Percentiles rank a stretch among this genome's conserved stretches.
Conservation (phyloP, 257 asterid species). For the Solanum rostratum region DNA sequence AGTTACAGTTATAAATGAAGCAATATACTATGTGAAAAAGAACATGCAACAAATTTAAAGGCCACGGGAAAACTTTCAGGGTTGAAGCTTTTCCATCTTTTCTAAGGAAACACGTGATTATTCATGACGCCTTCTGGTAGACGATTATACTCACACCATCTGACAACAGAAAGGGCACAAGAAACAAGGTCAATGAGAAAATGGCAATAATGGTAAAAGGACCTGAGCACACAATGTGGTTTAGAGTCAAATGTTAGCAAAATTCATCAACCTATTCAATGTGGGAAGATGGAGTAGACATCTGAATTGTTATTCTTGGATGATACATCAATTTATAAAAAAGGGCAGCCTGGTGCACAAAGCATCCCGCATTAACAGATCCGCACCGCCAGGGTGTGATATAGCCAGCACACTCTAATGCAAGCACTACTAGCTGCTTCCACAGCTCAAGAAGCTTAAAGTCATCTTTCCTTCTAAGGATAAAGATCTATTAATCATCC, state of each 20-base stretch:
- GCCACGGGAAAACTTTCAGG: background rate
- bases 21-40: background rate
- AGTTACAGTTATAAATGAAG: background rate
- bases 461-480: background rate
- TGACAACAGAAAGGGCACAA: conserved; percentile 2
- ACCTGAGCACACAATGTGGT: background rate
- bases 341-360: background rate
- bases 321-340: background rate
- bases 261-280: background rate
- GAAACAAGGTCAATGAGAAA: conserved; percentile 2
- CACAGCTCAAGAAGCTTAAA: background rate
- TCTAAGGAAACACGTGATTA: background rate
- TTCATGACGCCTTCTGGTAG: background rate
- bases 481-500: background rate
- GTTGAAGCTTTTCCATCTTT: background rate
- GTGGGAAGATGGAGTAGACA: background rate
- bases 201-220: background rate
- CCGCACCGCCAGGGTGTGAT: background rate
- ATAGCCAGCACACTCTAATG: background rate
- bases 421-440: background rate
- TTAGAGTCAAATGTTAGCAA: background rate
- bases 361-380: background rate
- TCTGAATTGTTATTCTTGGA: background rate
- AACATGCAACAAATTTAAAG: background rate
- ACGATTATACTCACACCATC: background rate